Evolutionary conservation across 768 basidiomycete species (phyloP).

Genomic region (Kondoa malvinella): DNA sequence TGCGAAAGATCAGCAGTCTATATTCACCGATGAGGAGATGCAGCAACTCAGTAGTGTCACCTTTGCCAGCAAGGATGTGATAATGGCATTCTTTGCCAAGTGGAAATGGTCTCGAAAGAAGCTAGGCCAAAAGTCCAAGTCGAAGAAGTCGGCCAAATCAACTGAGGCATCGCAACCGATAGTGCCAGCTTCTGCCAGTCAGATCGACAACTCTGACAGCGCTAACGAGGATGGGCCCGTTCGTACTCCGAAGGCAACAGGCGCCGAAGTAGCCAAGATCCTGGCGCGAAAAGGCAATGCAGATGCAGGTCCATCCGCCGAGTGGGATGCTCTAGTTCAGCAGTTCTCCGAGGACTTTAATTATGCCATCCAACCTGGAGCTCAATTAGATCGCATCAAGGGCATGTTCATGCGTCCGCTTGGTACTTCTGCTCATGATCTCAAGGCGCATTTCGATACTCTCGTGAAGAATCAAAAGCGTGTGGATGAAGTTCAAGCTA

Average conservation of each 20-base stretch:
- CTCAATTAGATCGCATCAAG: constrained; percentile 20
- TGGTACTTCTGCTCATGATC: constrained; percentile 15
- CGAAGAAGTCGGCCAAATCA: constrained; percentile 13
- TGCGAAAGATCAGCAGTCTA: neutral
- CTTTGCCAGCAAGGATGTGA: neutral
- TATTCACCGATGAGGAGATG: neutral
- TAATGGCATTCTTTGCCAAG: neutral
- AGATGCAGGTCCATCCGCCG: constrained; percentile 42
- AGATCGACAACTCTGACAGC: neutral
- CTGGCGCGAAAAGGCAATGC: constrained; percentile 52
- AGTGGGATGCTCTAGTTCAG: constrained; percentile 47
- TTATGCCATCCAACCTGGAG: constrained; percentile 2
- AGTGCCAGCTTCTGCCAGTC: constrained; percentile 22
- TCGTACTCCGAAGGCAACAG: constrained; percentile 28
- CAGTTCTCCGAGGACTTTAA: constrained; percentile 30
- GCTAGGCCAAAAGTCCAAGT: neutral
- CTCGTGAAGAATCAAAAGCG: constrained; percentile 3
- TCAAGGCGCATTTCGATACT: constrained; percentile 21
- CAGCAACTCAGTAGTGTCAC: neutral
- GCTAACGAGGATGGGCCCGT: neutral
- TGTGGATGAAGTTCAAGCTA: neutral
- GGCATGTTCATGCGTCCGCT: constrained; percentile 18
- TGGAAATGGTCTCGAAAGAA: neutral
- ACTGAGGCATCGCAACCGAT: constrained; percentile 26
- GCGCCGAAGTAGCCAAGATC: constrained; percentile 36